A percentile compares a stretch with the other conserved stretches of the same genome.
phyloP scores from a whole-genome alignment of 192 early-diverging fungal species.

The Geranomyces michiganensis region DNA sequence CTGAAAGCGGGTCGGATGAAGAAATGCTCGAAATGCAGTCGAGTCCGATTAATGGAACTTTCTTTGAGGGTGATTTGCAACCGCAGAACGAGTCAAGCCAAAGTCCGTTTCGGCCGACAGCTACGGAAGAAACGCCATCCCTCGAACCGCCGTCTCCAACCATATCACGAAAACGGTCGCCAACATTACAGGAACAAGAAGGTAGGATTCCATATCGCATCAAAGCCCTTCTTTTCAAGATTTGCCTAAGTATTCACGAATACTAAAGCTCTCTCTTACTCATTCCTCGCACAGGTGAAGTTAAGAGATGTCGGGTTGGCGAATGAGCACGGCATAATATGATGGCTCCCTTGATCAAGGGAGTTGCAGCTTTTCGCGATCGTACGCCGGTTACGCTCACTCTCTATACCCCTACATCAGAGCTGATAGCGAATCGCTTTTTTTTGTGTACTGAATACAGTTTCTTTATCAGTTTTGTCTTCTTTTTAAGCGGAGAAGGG shows the following conservation, averaged over 20 bases:
- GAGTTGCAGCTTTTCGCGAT: no score
- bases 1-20: conserved; percentile 4
- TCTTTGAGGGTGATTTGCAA: not conserved
- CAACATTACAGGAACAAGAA: not conserved
- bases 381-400: no score
- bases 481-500: no score
- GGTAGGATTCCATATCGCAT: not conserved
- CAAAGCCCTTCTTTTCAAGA: not conserved
- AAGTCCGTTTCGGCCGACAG: not conserved
- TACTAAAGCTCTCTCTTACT: not conserved
- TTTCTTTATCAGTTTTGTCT: no score
- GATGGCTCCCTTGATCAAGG: no score
- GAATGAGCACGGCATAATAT: no score
- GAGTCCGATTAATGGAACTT: not conserved
- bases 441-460: no score
- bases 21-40: not conserved
- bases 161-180: not conserved
- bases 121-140: not conserved
- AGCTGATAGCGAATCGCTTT: no score
- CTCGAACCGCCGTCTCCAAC: not conserved
- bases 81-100: not conserved
- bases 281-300: not conserved
- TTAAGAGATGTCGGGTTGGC: not conserved
- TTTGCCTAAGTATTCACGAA: no score
- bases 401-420: no score